Evolutionary conservation across 1,284 basidiomycete genomes (phyloP).

Genomic region (Inonotus obliquus): DNA sequence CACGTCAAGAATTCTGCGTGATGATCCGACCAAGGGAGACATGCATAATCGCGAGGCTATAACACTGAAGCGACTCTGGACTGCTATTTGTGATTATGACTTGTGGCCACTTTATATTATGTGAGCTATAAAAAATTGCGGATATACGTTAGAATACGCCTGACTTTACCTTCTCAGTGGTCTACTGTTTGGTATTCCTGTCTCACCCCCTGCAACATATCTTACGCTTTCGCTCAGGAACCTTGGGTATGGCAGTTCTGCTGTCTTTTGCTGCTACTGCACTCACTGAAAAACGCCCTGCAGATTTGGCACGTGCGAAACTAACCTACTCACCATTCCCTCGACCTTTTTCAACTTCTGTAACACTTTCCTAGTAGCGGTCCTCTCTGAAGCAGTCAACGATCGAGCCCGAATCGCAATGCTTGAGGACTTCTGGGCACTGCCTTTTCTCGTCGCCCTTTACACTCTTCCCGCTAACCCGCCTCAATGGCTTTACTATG

Average conservation of each 20-base stretch:
- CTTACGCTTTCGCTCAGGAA: conserved; percentile 57
- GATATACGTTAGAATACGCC: no score
- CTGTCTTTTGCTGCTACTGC: not conserved
- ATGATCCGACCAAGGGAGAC: conserved; percentile 62
- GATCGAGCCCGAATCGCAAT: conserved; percentile 44
- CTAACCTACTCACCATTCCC: conserved; percentile 60
- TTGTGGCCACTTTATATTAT: conserved; percentile 69
- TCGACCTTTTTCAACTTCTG: conserved; percentile 39
- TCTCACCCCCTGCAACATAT: conserved; percentile 46
- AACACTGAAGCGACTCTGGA: conserved; percentile 48
- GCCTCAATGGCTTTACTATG: conserved; percentile 46
- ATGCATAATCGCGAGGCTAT: conserved; percentile 80
- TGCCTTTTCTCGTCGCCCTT: conserved; percentile 48
- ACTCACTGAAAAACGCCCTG: not conserved
- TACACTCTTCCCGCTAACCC: conserved; percentile 40
- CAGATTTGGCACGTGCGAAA: conserved; percentile 55
- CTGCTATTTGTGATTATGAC: conserved; percentile 56
- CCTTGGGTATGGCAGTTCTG: conserved; percentile 38
- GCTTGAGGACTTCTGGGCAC: conserved; percentile 45
- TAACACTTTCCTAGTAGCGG: conserved; percentile 39
- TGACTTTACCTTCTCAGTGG: conserved; percentile 28
- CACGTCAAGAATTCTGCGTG: conserved; percentile 58
- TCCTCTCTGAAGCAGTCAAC: conserved; percentile 43
- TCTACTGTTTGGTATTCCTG: conserved; percentile 44
- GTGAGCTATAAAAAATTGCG: conserved; percentile 23